phyloP scores from a whole-genome alignment of 108 stramenopile species.

The Skeletonema costatum region DNA sequence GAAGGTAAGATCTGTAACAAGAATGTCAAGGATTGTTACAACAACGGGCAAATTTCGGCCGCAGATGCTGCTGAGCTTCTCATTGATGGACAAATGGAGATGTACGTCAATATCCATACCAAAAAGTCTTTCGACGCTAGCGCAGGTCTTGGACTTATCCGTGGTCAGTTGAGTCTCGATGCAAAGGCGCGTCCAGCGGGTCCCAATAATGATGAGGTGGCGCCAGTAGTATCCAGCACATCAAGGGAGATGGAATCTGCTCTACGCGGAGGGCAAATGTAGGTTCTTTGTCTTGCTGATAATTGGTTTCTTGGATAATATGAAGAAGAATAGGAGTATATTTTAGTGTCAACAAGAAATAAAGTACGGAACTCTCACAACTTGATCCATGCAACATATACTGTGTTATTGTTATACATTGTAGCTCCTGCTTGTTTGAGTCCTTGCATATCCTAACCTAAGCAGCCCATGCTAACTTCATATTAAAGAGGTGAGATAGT shows the following conservation, averaged over 20 bases:
- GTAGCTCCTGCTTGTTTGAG: no score
- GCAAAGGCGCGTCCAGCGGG: not conserved
- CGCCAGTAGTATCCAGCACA: not conserved
- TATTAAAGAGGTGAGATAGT: no score
- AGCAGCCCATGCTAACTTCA: no score
- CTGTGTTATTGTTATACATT: no score
- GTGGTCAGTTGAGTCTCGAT: not conserved
- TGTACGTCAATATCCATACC: not conserved
- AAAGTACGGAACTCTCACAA: no score
- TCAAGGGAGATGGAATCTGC: not conserved
- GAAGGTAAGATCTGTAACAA: not conserved
- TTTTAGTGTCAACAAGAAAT: no score
- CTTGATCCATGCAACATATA: no score
- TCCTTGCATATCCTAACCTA: no score
- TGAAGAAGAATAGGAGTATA: no score
- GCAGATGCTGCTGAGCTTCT: not conserved
- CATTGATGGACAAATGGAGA: not conserved
- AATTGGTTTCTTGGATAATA: no score
- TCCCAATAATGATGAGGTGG: not conserved
- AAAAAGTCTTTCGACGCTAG: not conserved
- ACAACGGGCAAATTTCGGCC: not conserved
- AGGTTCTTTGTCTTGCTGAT: no score
- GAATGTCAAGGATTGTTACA: not conserved
- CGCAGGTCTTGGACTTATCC: not conserved
- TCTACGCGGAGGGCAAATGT: not conserved